Conservation (phyloP, 2,329 filamentous ascomycete species). For the Curvularia hawaiiensis region DNA sequence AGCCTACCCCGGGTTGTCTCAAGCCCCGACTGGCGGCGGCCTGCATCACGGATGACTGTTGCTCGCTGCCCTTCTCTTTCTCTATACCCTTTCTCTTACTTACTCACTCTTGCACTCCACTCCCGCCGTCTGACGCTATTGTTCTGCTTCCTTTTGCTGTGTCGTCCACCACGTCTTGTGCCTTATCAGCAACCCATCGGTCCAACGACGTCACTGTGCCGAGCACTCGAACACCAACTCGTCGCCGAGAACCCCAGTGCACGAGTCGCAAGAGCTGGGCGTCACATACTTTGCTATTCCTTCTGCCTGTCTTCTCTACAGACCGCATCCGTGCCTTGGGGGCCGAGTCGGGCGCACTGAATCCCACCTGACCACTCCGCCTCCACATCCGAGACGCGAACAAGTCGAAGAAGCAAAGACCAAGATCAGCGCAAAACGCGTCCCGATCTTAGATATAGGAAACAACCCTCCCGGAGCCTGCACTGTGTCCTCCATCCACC, state of each 20-base stretch:
- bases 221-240: slow-evolving; percentile 8
- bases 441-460: neutral
- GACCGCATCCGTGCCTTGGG: slow-evolving; percentile 32
- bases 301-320: neutral
- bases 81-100: slow-evolving; percentile 4
- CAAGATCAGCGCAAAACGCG: neutral
- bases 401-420: slow-evolving; percentile 8
- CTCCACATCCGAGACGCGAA: slow-evolving; percentile 3
- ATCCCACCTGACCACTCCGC: slow-evolving; percentile 34
- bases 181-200: slow-evolving; percentile 13
- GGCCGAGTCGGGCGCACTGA: slow-evolving; percentile 32
- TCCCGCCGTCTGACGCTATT: slow-evolving; percentile 3
- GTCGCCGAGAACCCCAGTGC: neutral
- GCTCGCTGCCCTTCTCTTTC: slow-evolving; percentile 7
- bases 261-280: neutral
- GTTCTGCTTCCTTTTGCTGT: slow-evolving; percentile 4
- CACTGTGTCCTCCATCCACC: slow-evolving; percentile 12
- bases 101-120: slow-evolving; percentile 1
- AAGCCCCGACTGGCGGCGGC: slow-evolving; percentile 8
- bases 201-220: slow-evolving; percentile 22
- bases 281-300: neutral
- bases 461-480: neutral
- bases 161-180: slow-evolving; percentile 10
- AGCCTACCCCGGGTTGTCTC: slow-evolving; percentile 28
- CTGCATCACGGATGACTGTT: slow-evolving; percentile 24